Conservation (phyloP, 805 yeast genomes). For the Kuraishia borneana region DNA sequence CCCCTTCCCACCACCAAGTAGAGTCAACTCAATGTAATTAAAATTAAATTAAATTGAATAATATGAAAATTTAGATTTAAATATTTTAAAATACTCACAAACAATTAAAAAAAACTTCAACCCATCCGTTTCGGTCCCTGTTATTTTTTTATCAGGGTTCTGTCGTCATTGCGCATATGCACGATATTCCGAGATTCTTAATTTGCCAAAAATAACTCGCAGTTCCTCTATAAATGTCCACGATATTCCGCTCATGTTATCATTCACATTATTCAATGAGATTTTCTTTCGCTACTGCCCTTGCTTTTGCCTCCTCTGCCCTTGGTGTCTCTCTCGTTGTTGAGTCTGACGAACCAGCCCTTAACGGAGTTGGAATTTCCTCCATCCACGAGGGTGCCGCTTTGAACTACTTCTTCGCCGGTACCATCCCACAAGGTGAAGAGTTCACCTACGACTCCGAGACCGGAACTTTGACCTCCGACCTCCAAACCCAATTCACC, state of each 20-base stretch:
- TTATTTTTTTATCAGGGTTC: too few relatives aligned
- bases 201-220: too few relatives aligned
- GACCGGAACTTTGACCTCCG: conserved; percentile 1
- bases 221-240: too few relatives aligned
- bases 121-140: too few relatives aligned
- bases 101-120: too few relatives aligned
- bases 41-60: too few relatives aligned
- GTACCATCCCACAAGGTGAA: conserved; percentile 9
- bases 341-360: conserved; percentile 14
- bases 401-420: conserved; percentile 25
- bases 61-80: too few relatives aligned
- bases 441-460: conserved; percentile 11
- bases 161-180: too few relatives aligned
- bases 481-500: background rate
- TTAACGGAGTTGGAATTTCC: conserved; percentile 19
- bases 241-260: background rate
- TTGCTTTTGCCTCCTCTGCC: conserved; percentile 7
- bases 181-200: too few relatives aligned
- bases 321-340: conserved; percentile 12
- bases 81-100: too few relatives aligned
- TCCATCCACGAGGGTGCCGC: conserved; percentile 34
- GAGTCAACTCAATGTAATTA: too few relatives aligned
- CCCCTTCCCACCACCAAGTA: too few relatives aligned
- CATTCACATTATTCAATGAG: conserved; percentile 6
- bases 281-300: conserved; percentile 5